Evolutionary conservation across 305 asterid genomes (phyloP).

Genomic region (Rubia tinctorum): DNA sequence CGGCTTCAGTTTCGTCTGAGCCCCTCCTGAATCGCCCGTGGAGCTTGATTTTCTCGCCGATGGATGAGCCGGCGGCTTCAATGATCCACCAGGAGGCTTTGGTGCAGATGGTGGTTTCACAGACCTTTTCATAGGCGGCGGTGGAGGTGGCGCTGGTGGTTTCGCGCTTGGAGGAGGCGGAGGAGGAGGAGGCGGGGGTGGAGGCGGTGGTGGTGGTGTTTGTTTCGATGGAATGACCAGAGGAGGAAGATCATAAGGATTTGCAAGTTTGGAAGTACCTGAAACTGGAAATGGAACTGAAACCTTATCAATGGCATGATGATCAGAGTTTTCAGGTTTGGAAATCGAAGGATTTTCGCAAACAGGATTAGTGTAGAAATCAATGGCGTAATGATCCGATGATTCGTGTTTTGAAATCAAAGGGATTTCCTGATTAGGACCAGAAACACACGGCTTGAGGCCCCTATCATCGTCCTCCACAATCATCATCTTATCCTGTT

Average conservation of each 20-base stretch:
- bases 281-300: slow-evolving; percentile 13
- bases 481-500: slow-evolving; percentile 41
- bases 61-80: slow-evolving; percentile 44
- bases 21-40: slow-evolving; percentile 22
- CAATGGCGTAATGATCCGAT: slow-evolving; percentile 27
- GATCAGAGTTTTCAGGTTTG: neutral
- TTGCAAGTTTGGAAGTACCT: neutral
- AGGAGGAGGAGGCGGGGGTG: slow-evolving; percentile 22
- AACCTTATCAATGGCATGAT: slow-evolving; percentile 37
- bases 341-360: too few relatives aligned
- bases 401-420: neutral
- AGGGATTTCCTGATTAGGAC: slow-evolving; percentile 13
- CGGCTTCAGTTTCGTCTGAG: slow-evolving; percentile 57
- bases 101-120: slow-evolving; percentile 25
- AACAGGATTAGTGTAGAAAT: slow-evolving; percentile 25
- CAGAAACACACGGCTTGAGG: slow-evolving; percentile 26
- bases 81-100: slow-evolving; percentile 16
- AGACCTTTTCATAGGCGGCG: slow-evolving; percentile 20
- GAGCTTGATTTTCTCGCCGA: slow-evolving; percentile 28
- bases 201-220: slow-evolving; percentile 18
- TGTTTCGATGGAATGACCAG: slow-evolving; percentile 14
- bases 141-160: slow-evolving; percentile 26
- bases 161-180: slow-evolving; percentile 22
- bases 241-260: slow-evolving; percentile 17
- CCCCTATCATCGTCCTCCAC: slow-evolving; percentile 24